Base-by-base conservation (phyloP, 2,329 filamentous ascomycete species). In the Nectriaceae sp. region DNA sequence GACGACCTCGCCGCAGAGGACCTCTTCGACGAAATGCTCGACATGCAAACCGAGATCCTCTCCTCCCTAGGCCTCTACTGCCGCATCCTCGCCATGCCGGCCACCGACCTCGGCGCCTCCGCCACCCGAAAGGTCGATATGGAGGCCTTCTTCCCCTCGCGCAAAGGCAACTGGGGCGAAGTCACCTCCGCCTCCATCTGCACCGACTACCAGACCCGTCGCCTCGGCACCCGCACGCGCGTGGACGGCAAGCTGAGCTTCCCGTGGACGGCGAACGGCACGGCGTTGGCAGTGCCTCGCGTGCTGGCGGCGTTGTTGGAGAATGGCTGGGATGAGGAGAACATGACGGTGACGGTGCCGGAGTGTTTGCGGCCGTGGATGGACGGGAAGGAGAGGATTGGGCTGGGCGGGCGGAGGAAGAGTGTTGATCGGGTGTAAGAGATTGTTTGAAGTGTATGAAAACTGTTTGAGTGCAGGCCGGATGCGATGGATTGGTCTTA, bases 201-300 rank as follows among this genome's bases (percentile, higher is more conserved):
- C 71, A 94, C 90, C 2, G 94, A 99, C 70, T 99, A 97, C 71
- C 94, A 99, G 75, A 88, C 82, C 21, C 80, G 94, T 21, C 80
- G 94, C 15, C 75, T 99, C 29, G 86, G 83, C 21, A 97, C 94
- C 13, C 80, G 88, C 35, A 75, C 89, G 39, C 84, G 85, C 53
- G 53, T 77, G 11, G 71, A 73, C n/a, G 67, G 65, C 22, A 83
- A 79, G 64, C 71, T 87, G 35, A 76, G 78, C 2, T 97, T 90
- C 67, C 90, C 92, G 13, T 90, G 89, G 73, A 99, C 94, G 0
- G 78, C 96, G 31, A 99, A 99, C 66, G 95, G 93, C 1, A 99
- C 94, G 2, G 94, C 93, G 1, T 76, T 97, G 61, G 94, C 94
- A 1, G 87, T 97, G 31, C 94, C 94, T 3, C 80, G 94, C 44